Evolutionary conservation across 352 stramenopile species (phyloP).

Genomic region (Pythium guiyangense): DNA sequence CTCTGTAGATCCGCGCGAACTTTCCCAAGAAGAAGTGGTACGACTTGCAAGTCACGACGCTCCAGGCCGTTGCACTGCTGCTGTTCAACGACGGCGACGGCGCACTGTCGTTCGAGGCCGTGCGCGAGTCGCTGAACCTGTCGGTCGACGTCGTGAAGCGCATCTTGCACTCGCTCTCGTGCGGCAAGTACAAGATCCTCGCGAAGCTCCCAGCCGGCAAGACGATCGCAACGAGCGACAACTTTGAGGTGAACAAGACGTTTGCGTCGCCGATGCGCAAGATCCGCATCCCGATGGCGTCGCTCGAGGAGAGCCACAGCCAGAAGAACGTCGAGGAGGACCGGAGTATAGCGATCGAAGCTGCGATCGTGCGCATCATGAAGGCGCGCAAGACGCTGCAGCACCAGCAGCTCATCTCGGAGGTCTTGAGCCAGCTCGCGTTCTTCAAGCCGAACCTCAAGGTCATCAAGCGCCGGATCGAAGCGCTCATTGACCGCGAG

Average conservation of each 20-base stretch:
- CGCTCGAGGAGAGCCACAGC: constrained; percentile 97
- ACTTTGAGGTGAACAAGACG: constrained; percentile 92
- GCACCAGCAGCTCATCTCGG: constrained; percentile 97
- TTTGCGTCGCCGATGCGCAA: constrained; percentile 97
- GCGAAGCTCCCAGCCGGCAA: constrained; percentile 91
- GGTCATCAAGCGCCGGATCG: constrained; percentile 97
- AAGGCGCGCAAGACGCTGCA: constrained; percentile 97
- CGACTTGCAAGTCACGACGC: constrained; percentile 96
- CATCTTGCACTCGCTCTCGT: constrained; percentile 97
- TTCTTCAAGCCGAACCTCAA: constrained; percentile 99
- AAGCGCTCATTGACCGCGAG: constrained; percentile 97
- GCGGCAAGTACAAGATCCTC: constrained; percentile 98
- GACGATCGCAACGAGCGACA: constrained; percentile 94
- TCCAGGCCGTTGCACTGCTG: constrained; percentile 96
- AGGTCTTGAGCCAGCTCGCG: constrained; percentile 96
- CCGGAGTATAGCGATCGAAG: constrained; percentile 97
- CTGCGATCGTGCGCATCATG: constrained; percentile 99
- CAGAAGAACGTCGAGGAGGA: constrained; percentile 98
- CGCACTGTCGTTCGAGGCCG: constrained; percentile 86
- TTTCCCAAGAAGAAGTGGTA: constrained; percentile 92
- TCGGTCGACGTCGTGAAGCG: constrained; percentile 96
- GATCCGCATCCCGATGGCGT: constrained; percentile 98
- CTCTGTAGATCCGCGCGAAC: constrained; percentile 76
- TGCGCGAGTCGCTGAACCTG: constrained; percentile 93
- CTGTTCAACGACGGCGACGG: constrained; percentile 91